Evolutionary conservation across 495 filamentous ascomycete species (phyloP).

Genomic region (Neurospora hispaniola): DNA sequence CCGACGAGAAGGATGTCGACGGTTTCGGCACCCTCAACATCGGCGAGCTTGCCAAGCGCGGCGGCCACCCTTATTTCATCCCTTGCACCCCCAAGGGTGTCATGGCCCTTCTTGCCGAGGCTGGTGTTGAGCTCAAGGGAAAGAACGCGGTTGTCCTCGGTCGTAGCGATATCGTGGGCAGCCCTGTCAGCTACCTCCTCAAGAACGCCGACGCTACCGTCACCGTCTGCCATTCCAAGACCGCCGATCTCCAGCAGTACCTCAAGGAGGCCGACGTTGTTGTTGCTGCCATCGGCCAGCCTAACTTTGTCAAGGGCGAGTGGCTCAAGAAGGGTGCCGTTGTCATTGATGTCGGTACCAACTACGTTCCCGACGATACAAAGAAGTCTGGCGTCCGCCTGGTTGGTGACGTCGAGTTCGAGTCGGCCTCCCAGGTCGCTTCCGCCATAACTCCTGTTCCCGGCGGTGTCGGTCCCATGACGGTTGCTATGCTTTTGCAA

Average conservation of each 20-base stretch:
- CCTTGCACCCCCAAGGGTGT: slow-evolving; percentile 96
- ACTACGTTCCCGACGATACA: slow-evolving; percentile 86
- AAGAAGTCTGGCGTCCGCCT: slow-evolving; percentile 88
- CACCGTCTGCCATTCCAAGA: slow-evolving; percentile 89
- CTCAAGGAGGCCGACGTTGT: slow-evolving; percentile 82
- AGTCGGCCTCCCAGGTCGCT: slow-evolving; percentile 73
- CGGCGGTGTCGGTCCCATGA: slow-evolving; percentile 96
- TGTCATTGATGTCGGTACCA: slow-evolving; percentile 96
- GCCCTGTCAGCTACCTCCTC: slow-evolving; percentile 87
- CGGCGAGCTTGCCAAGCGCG: slow-evolving; percentile 89
- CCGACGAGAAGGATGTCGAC: slow-evolving; percentile 94
- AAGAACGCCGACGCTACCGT: slow-evolving; percentile 95
- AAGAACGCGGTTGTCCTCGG: slow-evolving; percentile 94
- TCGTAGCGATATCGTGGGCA: slow-evolving; percentile 93
- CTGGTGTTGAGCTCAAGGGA: slow-evolving; percentile 70
- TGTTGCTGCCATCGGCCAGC: slow-evolving; percentile 81
- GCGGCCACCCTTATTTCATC: slow-evolving; percentile 74
- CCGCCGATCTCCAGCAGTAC: slow-evolving; percentile 55
- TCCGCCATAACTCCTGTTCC: slow-evolving; percentile 96
- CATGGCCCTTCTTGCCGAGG: slow-evolving; percentile 80
- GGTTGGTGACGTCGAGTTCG: slow-evolving; percentile 94
- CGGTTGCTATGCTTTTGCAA: slow-evolving; percentile 90
- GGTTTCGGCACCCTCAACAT: slow-evolving; percentile 91
- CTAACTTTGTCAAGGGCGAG: slow-evolving; percentile 82
- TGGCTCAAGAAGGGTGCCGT: slow-evolving; percentile 91